Base-by-base conservation (phyloP, 225 moss, liverwort and hornwort genomes). In the Climacium dendroides region DNA sequence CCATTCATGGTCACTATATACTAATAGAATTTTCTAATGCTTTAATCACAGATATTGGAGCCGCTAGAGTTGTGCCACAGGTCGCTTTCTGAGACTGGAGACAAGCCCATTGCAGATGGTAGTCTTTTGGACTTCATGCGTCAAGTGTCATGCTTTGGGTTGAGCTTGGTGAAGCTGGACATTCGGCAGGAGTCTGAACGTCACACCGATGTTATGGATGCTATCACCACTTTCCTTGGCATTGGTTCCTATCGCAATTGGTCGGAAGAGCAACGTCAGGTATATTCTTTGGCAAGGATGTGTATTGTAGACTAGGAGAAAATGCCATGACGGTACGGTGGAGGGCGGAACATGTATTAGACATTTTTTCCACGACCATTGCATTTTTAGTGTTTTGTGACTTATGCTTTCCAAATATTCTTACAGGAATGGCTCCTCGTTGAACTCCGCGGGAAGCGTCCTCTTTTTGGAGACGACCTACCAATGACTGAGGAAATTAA, bases 171-270 rank as follows among this genome's bases (percentile, higher is more conserved):
- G 81, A 97, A 95, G 81, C 88, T 98, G 30, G 98, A 98, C 81
- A 98, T 98, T 61, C 92, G 98, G 80, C 98, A 98, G 87, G 98
- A 98, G 90, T 97, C 98, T 20, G 98, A 98, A 53, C 93, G 98
- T 48, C 98, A 98, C 81, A 94, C 97, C 9, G 98, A 97, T 82
- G 98, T 98, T 69, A 93, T 98, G 57, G 93, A 98, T 80, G 95
- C 98, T 57, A 97, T 98, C 76, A 98, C 98, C 53, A 93, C 47
- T 15, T 94, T 94, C 83, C 94, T 98, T 75, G 98, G 97, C 59
- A 95, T 98, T 37, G 98, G 98, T 26, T 96, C 98, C 14, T 98
- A 96, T 90, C 95, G 95, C 87, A 92, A 90, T 58, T 98, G 97
- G 98, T 72, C 94, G 30, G 98, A 98, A 81, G 96, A 97, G 28